These are phyloP conservation scores for Lipomyces japonicus DNA, from an alignment of 805 yeast genomes.

Conservation along the genomic window DNA sequence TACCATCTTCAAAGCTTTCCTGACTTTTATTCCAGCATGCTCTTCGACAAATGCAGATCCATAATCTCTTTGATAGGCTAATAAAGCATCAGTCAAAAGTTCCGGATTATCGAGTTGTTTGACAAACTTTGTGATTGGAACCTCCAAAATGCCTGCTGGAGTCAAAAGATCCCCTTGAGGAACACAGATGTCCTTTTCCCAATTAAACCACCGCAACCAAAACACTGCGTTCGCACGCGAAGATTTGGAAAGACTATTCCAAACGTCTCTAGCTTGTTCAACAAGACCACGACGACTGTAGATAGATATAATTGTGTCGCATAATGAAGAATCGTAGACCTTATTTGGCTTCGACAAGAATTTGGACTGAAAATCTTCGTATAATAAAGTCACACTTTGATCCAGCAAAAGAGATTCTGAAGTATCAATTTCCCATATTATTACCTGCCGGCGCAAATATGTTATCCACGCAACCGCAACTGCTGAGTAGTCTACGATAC, in stretches of 20 bases:
- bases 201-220: conserved; percentile 47
- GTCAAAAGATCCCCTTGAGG: conserved; percentile 32
- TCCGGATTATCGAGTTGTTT: conserved; percentile 50
- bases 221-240: conserved; percentile 43
- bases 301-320: conserved; percentile 1
- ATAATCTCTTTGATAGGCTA: conserved; percentile 39
- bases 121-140: conserved; percentile 34
- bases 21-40: conserved; percentile 33
- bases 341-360: too few relatives aligned
- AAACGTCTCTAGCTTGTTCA: conserved; percentile 8
- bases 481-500: conserved; percentile 12
- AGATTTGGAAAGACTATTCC: conserved; percentile 33
- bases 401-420: not conserved
- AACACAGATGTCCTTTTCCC: conserved; percentile 36
- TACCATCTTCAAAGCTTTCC: conserved; percentile 30
- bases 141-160: conserved; percentile 36
- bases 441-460: conserved; percentile 8
- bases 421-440: conserved; percentile 2
- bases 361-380: not conserved
- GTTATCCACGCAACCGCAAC: conserved; percentile 20
- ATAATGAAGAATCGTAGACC: not conserved
- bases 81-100: conserved; percentile 46
- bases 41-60: conserved; percentile 36
- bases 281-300: conserved; percentile 7
- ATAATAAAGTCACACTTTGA: not conserved